Percentiles rank a stretch among this genome's conserved stretches.
These are phyloP conservation scores for Aspergillus fumigatiaffinis DNA, from an alignment of 2,329 filamentous ascomycete species.

Conservation along the genomic window DNA sequence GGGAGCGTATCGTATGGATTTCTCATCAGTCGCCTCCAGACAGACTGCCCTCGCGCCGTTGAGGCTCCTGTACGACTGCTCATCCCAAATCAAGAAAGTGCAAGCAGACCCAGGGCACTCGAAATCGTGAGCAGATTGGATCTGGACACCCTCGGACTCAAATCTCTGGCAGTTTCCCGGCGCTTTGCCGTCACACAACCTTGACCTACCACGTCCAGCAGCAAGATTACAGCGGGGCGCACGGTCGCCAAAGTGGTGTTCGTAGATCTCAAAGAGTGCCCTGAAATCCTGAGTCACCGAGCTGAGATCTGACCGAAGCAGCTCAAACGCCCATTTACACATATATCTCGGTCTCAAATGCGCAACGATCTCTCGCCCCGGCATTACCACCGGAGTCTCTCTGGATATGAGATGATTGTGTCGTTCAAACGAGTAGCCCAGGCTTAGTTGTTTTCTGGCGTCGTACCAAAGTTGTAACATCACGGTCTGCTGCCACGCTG, in stretches of 20 bases:
- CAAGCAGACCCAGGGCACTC: slow-evolving; percentile 8
- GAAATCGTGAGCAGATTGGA: slow-evolving; percentile 13
- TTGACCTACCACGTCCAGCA: neutral
- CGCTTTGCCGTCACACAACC: slow-evolving; percentile 12
- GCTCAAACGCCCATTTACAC: slow-evolving; percentile 20
- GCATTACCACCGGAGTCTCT: slow-evolving; percentile 5
- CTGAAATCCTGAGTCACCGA: slow-evolving; percentile 15
- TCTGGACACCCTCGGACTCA: slow-evolving; percentile 8
- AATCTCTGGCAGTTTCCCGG: slow-evolving; percentile 16
- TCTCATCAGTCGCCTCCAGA: slow-evolving; percentile 1
- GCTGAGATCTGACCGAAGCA: slow-evolving; percentile 11
- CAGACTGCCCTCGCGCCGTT: slow-evolving; percentile 10
- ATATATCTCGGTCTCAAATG: slow-evolving; percentile 6
- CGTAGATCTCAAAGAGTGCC: slow-evolving; percentile 6
- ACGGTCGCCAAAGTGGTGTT: slow-evolving; percentile 8
- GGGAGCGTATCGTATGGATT: slow-evolving; percentile 6
- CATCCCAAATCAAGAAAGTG: slow-evolving; percentile 10
- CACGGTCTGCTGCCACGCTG: slow-evolving; percentile 5
- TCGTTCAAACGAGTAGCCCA: neutral
- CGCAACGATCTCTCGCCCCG: neutral
- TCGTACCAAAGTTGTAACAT: slow-evolving; percentile 6
- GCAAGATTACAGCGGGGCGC: slow-evolving; percentile 10
- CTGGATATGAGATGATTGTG: no score
- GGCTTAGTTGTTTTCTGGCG: neutral
- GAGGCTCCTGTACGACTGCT: slow-evolving; percentile 11